Evolutionary conservation across 257 asterid species (phyloP), one percentile per base, ranked within the genome.

Genomic region (Rehmannia glutinosa): DNA sequence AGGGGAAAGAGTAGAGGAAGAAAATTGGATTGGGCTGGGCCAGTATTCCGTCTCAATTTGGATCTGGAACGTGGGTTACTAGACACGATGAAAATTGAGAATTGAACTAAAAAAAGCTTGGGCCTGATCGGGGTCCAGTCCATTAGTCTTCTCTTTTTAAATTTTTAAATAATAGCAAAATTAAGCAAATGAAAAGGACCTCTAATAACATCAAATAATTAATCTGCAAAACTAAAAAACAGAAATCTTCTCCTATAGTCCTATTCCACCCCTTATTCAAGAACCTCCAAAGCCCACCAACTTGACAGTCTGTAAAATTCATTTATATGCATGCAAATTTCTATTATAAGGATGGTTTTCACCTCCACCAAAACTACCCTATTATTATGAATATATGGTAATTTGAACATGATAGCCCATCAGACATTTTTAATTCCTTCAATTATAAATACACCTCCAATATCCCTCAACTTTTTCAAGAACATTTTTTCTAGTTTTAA

Each of bases 361-460:
- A n/a, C n/a, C n/a, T n/a, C n/a, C n/a, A n/a, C n/a, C n/a, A n/a
- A n/a, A n/a, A n/a, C n/a, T n/a, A n/a, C n/a, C n/a, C n/a, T n/a
- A n/a, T n/a, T n/a, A n/a, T n/a, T n/a, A n/a, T n/a, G n/a, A 62
- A 25, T 0, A 42, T 62, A 15, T 24, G 64, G 67, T 30, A 69
- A 69, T 16, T 69, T 32, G 66, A 57, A 69, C 20, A 33, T 53
- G 35, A 69, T 69, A 36, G 13, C 59, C 16, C 23, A 43, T 68
- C 66, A 17, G 32, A 17, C 21, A 36, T 42, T 16, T 41, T 63
- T 20, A 21, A 13, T 53, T 73, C 27, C 25, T 73, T 36, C 66
- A 28, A 16, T 15, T 65, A 73, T 73, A 72, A 23, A 65, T 57
- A 64, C 49, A 16, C 27, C 66, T 17, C 5, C 57, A 21, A 41